These are phyloP conservation scores for Candida glucosophila DNA, from an alignment of 1,139 yeast genomes.

Conservation along the genomic window DNA sequence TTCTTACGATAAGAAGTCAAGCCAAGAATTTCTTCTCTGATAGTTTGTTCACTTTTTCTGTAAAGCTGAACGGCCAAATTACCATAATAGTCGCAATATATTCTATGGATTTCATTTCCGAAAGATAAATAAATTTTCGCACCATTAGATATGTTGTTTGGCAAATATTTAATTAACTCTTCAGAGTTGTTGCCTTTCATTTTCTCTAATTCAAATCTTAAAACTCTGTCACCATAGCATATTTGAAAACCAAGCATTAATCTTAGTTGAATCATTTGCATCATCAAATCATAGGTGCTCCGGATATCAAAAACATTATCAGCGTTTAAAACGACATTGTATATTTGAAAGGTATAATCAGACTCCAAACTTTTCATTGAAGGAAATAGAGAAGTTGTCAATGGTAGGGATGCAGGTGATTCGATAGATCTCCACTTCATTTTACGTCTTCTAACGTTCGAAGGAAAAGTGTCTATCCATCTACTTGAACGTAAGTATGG, in stretches of 20 bases:
- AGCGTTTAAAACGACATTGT: conserved; percentile 51
- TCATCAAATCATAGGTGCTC: conserved; percentile 56
- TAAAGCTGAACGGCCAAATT: conserved; percentile 73
- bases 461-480: conserved; percentile 88
- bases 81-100: conserved; percentile 62
- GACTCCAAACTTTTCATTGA: conserved; percentile 52
- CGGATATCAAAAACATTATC: conserved; percentile 44
- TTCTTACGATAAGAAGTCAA: conserved; percentile 8
- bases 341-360: conserved; percentile 55
- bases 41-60: conserved; percentile 15
- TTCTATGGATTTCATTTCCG: conserved; percentile 78
- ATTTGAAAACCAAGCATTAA: conserved; percentile 85
- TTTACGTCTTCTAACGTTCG: conserved; percentile 50
- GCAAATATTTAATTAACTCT: conserved; percentile 34
- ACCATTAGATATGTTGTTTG: conserved; percentile 36
- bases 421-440: conserved; percentile 91
- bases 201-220: conserved; percentile 53
- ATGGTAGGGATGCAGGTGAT: conserved; percentile 88
- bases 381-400: conserved; percentile 73
- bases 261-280: conserved; percentile 82
- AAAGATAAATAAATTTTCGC: conserved; percentile 64
- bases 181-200: conserved; percentile 50
- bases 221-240: conserved; percentile 63
- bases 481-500: conserved; percentile 38
- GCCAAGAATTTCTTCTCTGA: conserved; percentile 10